These are phyloP conservation scores for Ceratobasidium sp. DNA, from an alignment of 1,284 basidiomycete genomes.

Conservation along the genomic window DNA sequence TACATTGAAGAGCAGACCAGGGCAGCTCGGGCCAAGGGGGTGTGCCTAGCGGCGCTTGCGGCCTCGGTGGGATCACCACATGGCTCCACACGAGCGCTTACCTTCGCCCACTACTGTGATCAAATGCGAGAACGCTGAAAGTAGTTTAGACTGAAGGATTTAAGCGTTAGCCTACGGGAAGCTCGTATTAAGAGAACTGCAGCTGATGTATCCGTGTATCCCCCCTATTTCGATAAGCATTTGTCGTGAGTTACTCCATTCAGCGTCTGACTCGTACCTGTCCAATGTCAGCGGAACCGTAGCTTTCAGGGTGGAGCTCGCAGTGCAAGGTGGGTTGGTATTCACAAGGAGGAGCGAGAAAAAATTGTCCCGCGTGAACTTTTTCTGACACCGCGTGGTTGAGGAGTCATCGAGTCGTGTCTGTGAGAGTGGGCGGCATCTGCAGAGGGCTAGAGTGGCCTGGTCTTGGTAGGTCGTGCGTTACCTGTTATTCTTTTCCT, in stretches of 20 bases:
- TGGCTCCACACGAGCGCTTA: neutral
- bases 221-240: neutral
- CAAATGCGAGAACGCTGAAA: neutral
- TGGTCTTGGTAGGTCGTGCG: neutral
- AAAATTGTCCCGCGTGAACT: neutral
- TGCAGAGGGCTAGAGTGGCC: neutral
- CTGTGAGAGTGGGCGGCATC: neutral
- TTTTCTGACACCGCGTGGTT: neutral
- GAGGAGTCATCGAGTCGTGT: neutral
- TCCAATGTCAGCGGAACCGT: neutral
- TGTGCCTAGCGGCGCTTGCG: neutral
- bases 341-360: conserved; percentile 1
- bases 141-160: neutral
- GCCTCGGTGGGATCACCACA: no score
- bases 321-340: neutral
- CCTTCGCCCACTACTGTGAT: neutral
- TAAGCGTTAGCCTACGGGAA: neutral
- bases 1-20: no score
- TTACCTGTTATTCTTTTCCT: neutral
- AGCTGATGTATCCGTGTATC: conserved; percentile 2
- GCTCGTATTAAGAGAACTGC: neutral
- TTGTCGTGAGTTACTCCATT: neutral
- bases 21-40: no score
- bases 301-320: neutral
- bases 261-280: neutral